Base-by-base conservation (phyloP, 352 stramenopile species). In the Thalassiosira mediterranea region DNA sequence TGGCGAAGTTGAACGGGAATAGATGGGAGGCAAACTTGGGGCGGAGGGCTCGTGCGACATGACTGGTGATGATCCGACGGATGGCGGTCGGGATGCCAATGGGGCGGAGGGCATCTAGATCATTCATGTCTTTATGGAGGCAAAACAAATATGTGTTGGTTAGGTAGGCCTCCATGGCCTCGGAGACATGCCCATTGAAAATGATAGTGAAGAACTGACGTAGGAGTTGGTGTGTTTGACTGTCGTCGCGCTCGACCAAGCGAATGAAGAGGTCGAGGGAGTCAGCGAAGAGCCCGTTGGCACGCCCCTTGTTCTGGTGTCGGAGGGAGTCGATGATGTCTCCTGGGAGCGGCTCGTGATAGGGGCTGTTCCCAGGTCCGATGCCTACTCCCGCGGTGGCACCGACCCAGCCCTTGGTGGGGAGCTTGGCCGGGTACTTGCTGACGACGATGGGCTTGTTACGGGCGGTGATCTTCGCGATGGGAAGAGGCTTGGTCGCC, bases 1-100 rank as follows among this genome's bases (percentile, higher is more conserved):
- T 32, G n/a, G 69, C 59, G 25, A 42, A 72, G 52, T 78, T 78
- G 40, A 49, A 66, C 1, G 69, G 69, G 0, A 78, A 28, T 10
- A 67, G 52, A 32, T 56, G 13, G 15, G 7, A 29, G n/a, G 60
- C 47, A 8, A 76, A 59, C 2, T 15, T 15, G 5, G 21, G 4
- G 17, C 21, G 13, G 40, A 44, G 52, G 1, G 15, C 40, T 3
- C 1, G 7, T 23, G 46, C 26, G 37, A 67, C 26, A 17, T 69
- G 28, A 13, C 32, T 76, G 4, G 13, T 21, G 4, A 49, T 37
- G 28, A 79, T 64, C 0, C 70, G 51, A 11, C 70, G 21, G 10
- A 79, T 59, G 7, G 61, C 70, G 5, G 61, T 63, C 5, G 60
- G 60, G 13, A 79, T 68, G 13, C 54, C 70, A 26, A 79, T 73